Base-by-base conservation (phyloP, 805 yeast species). In the Zygoascus flipseniorum region DNA sequence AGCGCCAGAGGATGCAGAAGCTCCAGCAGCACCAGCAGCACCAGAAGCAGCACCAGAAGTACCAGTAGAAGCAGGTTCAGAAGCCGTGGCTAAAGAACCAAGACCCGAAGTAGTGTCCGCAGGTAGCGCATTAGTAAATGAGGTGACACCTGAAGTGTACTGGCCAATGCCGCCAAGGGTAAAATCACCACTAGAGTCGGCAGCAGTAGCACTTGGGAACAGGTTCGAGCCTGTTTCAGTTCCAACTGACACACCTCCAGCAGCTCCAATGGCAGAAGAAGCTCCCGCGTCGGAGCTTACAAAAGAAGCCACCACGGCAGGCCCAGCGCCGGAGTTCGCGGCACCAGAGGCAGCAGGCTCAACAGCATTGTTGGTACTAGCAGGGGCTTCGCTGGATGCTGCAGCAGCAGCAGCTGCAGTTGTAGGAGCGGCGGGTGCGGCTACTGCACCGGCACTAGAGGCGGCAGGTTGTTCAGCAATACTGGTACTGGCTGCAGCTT, bases 1-100 rank as follows among this genome's bases (percentile, higher is more conserved):
- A 31, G 55, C 57, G 16, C 50, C 57, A 18, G 53, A 44, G 43
- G 44, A 39, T 13, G 31, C 51, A 32, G 53, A 37, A 2, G 46
- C 46, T 28, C 50, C 55, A 48, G 53, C 32, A 8, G 35, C 53
- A 11, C 46, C 23, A 9, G 52, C 31, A 28, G 52, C 35, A 32
- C 43, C 41, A 32, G 39, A 31, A 5, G 43, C 50, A 31, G 43
- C 39, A 45, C 31, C 41, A 11, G 48, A 19, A 13, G 26, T 31
- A 19, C 37, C 11, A 19, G 48, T 48, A 50, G 53, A 10, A 19
- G 53, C 28, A 2, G 45, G 14, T 2, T 5, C 45, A 18, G 45
- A 18, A 11, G 45, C 45, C 5, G 45, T 20, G 13, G 6, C 45
- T 16, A 18, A 16, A 4, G 26, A 16, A 11, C 26, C 26, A 5